phyloP scores from a whole-genome alignment of 352 stramenopile genomes.

The Globisporangium polare region DNA sequence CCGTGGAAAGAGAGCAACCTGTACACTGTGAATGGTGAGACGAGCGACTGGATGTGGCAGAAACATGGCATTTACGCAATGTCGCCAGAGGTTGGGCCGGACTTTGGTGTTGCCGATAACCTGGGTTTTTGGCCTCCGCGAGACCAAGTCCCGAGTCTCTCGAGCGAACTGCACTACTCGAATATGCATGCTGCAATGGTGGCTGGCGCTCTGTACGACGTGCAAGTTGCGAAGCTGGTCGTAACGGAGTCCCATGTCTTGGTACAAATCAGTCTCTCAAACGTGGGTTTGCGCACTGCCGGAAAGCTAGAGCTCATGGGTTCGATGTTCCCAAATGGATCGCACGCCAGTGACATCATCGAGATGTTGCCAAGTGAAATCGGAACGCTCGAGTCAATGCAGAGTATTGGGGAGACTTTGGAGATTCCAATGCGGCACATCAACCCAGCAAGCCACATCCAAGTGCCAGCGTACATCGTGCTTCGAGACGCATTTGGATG shows the following conservation, averaged over 20 bases:
- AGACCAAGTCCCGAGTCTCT: conserved; percentile 51
- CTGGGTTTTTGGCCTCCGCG: conserved; percentile 66
- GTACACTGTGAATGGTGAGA: conserved; percentile 86
- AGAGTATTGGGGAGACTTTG: conserved; percentile 1
- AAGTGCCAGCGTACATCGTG: conserved; percentile 37
- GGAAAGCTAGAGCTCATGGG: conserved; percentile 31
- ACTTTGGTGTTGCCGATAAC: conserved; percentile 33
- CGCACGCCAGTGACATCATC: conserved; percentile 23
- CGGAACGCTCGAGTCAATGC: conserved; percentile 15
- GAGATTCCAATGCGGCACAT: conserved; percentile 11
- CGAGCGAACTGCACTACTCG: conserved; percentile 67
- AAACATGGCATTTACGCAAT: conserved; percentile 79
- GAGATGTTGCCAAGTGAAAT: conserved; percentile 17
- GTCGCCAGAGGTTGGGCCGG: conserved; percentile 76
- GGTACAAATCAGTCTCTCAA: conserved; percentile 32
- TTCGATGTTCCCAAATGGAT: conserved; percentile 31
- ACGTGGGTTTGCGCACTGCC: conserved; percentile 30
- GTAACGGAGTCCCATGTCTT: conserved; percentile 16
- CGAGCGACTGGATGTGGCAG: conserved; percentile 86
- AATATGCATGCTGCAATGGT: conserved; percentile 56
- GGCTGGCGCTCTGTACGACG: conserved; percentile 49
- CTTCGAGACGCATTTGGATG: conserved; percentile 47
- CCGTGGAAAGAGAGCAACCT: conserved; percentile 82
- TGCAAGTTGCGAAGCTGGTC: conserved; percentile 30
- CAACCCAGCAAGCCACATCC: neutral